Evolutionary conservation across 306 rosid species (phyloP).

Genomic region (Lablab purpureus): DNA sequence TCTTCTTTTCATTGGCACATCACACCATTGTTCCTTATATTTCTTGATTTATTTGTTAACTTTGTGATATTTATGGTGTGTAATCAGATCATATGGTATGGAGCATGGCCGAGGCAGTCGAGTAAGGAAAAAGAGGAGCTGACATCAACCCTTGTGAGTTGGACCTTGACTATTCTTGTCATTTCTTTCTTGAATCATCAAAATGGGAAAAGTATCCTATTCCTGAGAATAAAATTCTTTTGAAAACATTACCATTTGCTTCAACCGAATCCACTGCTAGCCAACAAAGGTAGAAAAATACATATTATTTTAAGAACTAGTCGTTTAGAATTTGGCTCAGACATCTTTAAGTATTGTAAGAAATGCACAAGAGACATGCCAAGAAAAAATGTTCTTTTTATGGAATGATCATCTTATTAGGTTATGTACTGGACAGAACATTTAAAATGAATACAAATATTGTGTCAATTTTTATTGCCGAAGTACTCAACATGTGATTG

Average conservation of each 20-base stretch:
- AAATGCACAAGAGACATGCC: background rate
- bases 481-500: background rate
- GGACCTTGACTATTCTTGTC: background rate
- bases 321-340: background rate
- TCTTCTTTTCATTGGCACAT: slow-evolving; percentile 14
- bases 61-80: background rate
- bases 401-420: background rate
- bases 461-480: background rate
- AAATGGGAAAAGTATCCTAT: background rate
- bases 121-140: slow-evolving; percentile 61
- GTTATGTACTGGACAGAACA: background rate
- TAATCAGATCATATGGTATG: slow-evolving; percentile 90
- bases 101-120: slow-evolving; percentile 76
- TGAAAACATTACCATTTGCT: background rate
- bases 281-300: background rate
- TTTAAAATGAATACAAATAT: background rate
- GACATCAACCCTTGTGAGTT: slow-evolving; percentile 70
- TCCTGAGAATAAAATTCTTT: background rate
- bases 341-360: background rate
- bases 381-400: background rate
- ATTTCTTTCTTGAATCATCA: slow-evolving; percentile 5
- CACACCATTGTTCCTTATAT: background rate
- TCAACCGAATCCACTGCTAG: background rate
- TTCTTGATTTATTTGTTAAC: background rate
- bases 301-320: background rate